Base-by-base conservation (phyloP, 1,284 basidiomycete species). In the Ceratobasidium sp. region DNA sequence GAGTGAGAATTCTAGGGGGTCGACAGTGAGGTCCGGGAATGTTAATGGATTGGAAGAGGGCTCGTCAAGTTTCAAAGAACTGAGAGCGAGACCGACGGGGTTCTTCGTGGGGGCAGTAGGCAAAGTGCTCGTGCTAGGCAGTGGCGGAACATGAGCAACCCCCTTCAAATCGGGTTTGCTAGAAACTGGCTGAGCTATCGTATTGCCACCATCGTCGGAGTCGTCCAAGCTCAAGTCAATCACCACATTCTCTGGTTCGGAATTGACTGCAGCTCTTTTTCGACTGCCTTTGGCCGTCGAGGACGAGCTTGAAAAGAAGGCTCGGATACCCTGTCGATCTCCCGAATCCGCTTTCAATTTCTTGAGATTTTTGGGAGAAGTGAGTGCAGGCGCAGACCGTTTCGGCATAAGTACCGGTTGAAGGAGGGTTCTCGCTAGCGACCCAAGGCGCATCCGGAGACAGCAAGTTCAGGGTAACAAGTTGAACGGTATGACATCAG, bases 401-500 rank as follows among this genome's bases (percentile, higher is more conserved):
- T 66, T 66, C 11, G 64, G 17, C 64, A 66, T 65, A 14, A 33
- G n/a, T 22, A 11, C 33, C 27, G 41, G n/a, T 73, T 48, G 73
- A 72, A 33, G 69, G 80, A 24, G 91, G 82, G 60, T 85, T 82
- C 76, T 84, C 83, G 54, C 93, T 87, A 78, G 95, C 84, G 1
- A 93, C 89, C 24, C 36, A 41, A 11, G 6, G 11, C 4, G 36
- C 36, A 41, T 41, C 36, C 36, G 11, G 36, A 41, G 36, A 41
- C 11, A 41, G 36, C 36, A 41, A 41, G 11, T 41, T 41, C 36
- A 41, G 36, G 36, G 36, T 11, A 44, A 41, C 24, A 31, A 44
- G 19, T 17, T 17, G 31, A 36, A 59, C 19, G 14, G 22, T 44
- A 44, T 45, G 17, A 24, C 44, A 24, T 17, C 24, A 22, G 59